Evolutionary conservation across 805 yeast species (phyloP), one percentile per base, ranked within the genome.

Genomic region (Pachysolen tannophilus): DNA sequence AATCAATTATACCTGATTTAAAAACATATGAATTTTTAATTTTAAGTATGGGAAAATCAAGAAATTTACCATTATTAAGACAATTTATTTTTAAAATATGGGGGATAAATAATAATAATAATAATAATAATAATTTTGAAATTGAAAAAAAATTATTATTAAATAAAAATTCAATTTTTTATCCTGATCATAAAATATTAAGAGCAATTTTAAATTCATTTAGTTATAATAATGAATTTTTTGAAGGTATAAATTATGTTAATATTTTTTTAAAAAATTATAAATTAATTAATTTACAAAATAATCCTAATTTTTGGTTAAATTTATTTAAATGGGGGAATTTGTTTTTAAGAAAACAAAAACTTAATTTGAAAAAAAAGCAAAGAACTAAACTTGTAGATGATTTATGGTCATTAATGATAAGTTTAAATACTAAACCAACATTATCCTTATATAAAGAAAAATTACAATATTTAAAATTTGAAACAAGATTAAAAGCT

Each of bases 141-240:
- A 27, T n/a, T 18, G 28, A 19, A 17, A 13, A 19, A n/a, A 19
- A 20, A 16, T 27, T 32, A 19, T 9, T 18, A 10, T 11, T 6
- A 20, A 33, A 33, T 5, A 11, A 11, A 5, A 23, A 25, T 21
- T 37, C 42, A 8, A 21, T 43, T 19, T 28, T 37, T 4, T 50
- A 47, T 39, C 67, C 67, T 5, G 37, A 48, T 33, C 38, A 36
- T 18, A 29, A 37, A 8, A 38, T 44, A 3, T 43, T 61, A 18
- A 43, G 43, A 9, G 48, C 56, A 7, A 47, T 61, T 3, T 26
- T 60, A 2, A 40, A 49, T 10, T 47, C 61, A 0, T 58, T 53
- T 38, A 37, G 52, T 6, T 49, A 48, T 38, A 56, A 57, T 34
- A 45, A 47, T 20, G 46, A 53, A 13, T 37, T 56, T 8, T 20